Evolutionary conservation across 2,329 filamentous ascomycete genomes (phyloP).

Genomic region (Simplicillium aogashimaense): DNA sequence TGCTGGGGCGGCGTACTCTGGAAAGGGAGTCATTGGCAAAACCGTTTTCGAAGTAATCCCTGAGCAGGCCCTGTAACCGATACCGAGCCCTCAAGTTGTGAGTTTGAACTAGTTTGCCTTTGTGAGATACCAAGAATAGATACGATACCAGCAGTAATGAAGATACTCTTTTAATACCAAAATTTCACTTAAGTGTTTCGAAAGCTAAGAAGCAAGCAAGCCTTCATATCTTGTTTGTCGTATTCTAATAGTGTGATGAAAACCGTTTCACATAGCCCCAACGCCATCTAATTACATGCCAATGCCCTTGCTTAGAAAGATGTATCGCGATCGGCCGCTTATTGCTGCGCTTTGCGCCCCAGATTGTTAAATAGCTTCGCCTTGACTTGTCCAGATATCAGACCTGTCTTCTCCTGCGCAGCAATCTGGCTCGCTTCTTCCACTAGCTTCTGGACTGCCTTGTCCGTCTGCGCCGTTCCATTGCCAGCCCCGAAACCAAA

Average conservation of each 20-base stretch:
- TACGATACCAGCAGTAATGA: not conserved
- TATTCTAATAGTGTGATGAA: too few relatives aligned
- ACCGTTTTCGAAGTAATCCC: slow-evolving; percentile 16
- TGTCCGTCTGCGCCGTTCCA: slow-evolving; percentile 38
- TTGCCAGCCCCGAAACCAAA: slow-evolving; percentile 12
- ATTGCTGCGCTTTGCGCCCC: slow-evolving; percentile 10
- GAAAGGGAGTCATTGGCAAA: slow-evolving; percentile 30
- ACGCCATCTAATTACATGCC: not conserved
- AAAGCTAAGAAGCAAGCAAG: too few relatives aligned
- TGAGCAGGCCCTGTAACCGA: not conserved
- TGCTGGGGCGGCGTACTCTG: slow-evolving; percentile 23
- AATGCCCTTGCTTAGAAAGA: not conserved
- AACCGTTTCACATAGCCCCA: too few relatives aligned
- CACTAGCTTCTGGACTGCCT: slow-evolving; percentile 49
- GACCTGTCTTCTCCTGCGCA: slow-evolving; percentile 50
- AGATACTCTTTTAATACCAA: too few relatives aligned
- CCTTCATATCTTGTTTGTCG: too few relatives aligned
- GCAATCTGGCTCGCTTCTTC: slow-evolving; percentile 51
- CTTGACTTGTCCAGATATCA: slow-evolving; percentile 55
- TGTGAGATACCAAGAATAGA: not conserved
- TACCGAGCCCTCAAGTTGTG: not conserved
- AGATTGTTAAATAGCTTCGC: slow-evolving; percentile 47
- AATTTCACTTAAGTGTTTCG: too few relatives aligned
- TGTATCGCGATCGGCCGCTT: not conserved
- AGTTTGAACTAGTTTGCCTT: not conserved